Evolutionary conservation across 2,329 filamentous ascomycete species (phyloP), one percentile per base, ranked within the genome.

Genomic region (Akanthomyces uredinophilus): DNA sequence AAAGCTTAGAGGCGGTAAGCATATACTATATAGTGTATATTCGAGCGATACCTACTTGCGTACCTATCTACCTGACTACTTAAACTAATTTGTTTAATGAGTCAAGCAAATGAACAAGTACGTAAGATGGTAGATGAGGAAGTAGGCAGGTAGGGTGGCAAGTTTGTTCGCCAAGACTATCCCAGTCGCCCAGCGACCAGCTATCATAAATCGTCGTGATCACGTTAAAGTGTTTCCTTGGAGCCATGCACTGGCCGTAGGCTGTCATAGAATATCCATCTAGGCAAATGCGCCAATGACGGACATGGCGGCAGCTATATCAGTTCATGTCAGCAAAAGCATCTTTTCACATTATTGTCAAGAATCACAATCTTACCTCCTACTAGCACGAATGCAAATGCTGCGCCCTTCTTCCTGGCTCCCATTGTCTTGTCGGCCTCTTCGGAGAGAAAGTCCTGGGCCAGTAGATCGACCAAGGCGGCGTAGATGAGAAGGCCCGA

Each of bases 391-490:
- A 70, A 83, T 59, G 67, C 64, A 68, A 87, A 85, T 0, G 84
- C 85, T 2, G 70, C 66, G 35, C 79, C 82, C 74, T 83, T 84
- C 59, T 81, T 77, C 65, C 77, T 82, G 68, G 76, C 79, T 3
- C 73, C 80, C 77, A 87, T 72, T 2, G 76, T 70, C n/a, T 72
- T 70, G 55, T 77, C 73, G 0, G 80, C 80, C 68, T 85, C 82
- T 58, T 85, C 82, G 0, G 84, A 87, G 20, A 88, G 74, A 73
- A 88, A 88, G 68, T 88, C 86, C 67, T 87, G 85, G 5, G 84
- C 84, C 41, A 88, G 73, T 35, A 88, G 73, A 69, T 88, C 85
- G 2, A 88, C 86, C 7, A 87, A 74, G 2, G 85, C 83, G 46
- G 84, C 84, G 68, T 87, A 87, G 57, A 87, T 80, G 7, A 87